A percentile compares a stretch with the other conserved stretches of the same genome.
Evolutionary conservation across 2,329 filamentous ascomycete genomes (phyloP).

Genomic region (Paecilomyces dactylethromorphus): DNA sequence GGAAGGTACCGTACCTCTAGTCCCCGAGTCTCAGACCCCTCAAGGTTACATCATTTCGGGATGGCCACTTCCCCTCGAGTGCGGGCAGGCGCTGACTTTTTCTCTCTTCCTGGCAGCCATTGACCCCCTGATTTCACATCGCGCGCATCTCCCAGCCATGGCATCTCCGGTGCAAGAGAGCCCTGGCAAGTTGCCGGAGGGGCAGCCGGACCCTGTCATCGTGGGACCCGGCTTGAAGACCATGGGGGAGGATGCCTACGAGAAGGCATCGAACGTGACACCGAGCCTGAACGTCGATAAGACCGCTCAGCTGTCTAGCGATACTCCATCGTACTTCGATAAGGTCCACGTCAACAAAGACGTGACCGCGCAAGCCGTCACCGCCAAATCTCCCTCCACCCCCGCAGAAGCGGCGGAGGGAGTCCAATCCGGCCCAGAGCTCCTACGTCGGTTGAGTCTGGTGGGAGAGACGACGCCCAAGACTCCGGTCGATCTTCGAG

Average conservation of each 20-base stretch:
- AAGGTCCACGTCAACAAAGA: slow-evolving; percentile 15
- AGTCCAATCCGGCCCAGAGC: slow-evolving; percentile 42
- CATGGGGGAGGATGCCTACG: slow-evolving; percentile 20
- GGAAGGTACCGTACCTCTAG: neutral
- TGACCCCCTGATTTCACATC: slow-evolving; percentile 1
- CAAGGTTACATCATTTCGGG: neutral
- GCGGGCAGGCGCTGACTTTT: neutral
- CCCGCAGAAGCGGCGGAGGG: slow-evolving; percentile 38
- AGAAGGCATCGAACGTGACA: slow-evolving; percentile 20
- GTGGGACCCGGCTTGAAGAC: slow-evolving; percentile 21
- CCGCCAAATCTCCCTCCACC: slow-evolving; percentile 21
- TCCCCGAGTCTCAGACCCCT: neutral
- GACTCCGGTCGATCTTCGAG: slow-evolving; percentile 46
- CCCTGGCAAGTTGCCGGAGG: slow-evolving; percentile 17
- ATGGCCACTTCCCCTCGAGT: neutral
- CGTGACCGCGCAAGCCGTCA: slow-evolving; percentile 5
- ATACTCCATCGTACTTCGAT: slow-evolving; percentile 24
- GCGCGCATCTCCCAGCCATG: slow-evolving; percentile 10
- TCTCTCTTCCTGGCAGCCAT: neutral
- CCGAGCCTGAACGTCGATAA: slow-evolving; percentile 18
- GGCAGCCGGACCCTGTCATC: slow-evolving; percentile 22
- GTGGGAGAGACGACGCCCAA: slow-evolving; percentile 29
- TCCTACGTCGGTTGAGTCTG: slow-evolving; percentile 49
- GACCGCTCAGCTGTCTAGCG: slow-evolving; percentile 10
- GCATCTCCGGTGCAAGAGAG: slow-evolving; percentile 16